phyloP scores from a whole-genome alignment of 495 filamentous ascomycete genomes.

The Penicillium cosmopolitanum region DNA sequence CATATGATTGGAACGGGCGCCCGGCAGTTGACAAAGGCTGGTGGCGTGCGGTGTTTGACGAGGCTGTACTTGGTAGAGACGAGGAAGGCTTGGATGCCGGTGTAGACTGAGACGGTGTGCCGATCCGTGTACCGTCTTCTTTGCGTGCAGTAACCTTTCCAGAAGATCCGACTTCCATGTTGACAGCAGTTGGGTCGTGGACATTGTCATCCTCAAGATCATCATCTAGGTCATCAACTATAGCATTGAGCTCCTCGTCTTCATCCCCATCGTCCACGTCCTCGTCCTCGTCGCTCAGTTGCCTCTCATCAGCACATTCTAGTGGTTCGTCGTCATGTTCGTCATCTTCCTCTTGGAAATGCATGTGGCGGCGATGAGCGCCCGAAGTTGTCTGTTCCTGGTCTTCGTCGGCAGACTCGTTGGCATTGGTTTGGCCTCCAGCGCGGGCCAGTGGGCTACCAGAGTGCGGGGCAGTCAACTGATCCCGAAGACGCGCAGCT shows the following conservation, averaged over 20 bases:
- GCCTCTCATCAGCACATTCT: conserved; percentile 94
- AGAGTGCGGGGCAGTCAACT: conserved; percentile 37
- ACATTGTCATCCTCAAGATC: conserved; percentile 75
- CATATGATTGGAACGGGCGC: conserved; percentile 69
- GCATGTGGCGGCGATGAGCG: conserved; percentile 55
- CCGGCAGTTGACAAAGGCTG: conserved; percentile 47
- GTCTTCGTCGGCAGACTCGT: conserved; percentile 32
- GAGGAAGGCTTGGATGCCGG: conserved; percentile 52
- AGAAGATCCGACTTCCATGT: conserved; percentile 85
- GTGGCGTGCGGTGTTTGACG: conserved; percentile 37
- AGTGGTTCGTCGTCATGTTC: conserved; percentile 64
- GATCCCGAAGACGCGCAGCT: conserved; percentile 60
- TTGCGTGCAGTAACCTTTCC: conserved; percentile 96
- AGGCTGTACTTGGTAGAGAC: conserved; percentile 38
- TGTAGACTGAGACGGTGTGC: conserved; percentile 77
- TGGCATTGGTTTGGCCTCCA: conserved; percentile 29
- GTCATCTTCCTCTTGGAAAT: conserved; percentile 58
- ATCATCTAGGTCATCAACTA: conserved; percentile 89
- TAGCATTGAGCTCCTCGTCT: conserved; percentile 73
- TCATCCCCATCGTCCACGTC: conserved; percentile 69
- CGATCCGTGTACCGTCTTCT: conserved; percentile 89
- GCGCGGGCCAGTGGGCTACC: conserved; percentile 30
- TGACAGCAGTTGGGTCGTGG: conserved; percentile 85
- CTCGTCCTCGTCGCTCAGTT: conserved; percentile 78
- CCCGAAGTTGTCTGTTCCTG: conserved; percentile 35